phyloP scores from a whole-genome alignment of 192 early-diverging fungal genomes.

The Dimargaris cristalligena region DNA sequence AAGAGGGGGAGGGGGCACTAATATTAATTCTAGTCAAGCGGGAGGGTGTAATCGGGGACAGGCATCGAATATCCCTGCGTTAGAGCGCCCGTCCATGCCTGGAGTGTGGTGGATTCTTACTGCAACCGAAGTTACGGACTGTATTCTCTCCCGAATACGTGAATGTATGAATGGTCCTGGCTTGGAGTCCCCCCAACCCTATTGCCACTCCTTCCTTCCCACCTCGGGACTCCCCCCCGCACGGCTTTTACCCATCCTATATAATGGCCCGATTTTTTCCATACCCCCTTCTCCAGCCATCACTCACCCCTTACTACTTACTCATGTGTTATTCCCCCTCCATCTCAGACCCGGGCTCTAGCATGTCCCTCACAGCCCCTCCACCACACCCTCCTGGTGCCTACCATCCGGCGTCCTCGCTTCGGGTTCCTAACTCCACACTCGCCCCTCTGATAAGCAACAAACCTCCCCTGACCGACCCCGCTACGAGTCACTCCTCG shows the following conservation, averaged over 20 bases:
- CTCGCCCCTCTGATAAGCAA: background rate
- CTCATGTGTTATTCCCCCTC: too few species aligned
- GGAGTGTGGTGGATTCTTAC: background rate
- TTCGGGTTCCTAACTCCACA: background rate
- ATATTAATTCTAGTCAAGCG: too few species aligned
- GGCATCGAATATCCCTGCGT: background rate
- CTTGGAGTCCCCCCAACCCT: background rate
- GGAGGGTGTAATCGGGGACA: too few species aligned
- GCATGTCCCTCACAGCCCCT: background rate
- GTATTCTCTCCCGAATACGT: background rate
- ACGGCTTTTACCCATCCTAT: too few species aligned
- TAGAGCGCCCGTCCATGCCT: background rate
- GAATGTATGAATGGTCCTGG: background rate
- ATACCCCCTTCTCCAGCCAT: too few species aligned
- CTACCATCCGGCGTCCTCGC: background rate
- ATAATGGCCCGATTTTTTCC: too few species aligned
- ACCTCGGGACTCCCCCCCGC: too few species aligned
- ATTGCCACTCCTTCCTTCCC: too few species aligned
- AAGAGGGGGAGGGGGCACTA: too few species aligned
- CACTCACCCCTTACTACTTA: too few species aligned
- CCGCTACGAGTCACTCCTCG: background rate
- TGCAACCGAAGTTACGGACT: background rate
- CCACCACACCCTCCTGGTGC: background rate
- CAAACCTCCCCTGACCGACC: background rate
- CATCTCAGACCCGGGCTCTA: too few species aligned